Evolutionary conservation across 164 flowering plant genomes (phyloP).

Genomic region (Hamamelis virginiana): DNA sequence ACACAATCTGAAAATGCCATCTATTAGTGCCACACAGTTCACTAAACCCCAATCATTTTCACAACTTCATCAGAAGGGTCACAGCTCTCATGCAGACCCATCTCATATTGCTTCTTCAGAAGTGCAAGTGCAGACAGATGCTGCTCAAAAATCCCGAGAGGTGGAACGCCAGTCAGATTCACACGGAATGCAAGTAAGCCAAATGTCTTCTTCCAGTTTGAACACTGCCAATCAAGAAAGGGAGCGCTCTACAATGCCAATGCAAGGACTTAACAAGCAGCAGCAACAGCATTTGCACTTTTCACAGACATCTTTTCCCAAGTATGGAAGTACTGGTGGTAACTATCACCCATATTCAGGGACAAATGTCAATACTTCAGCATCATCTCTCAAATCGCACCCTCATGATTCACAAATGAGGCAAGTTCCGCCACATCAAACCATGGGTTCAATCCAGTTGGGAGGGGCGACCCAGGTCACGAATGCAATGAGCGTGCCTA

Average conservation of each 20-base stretch:
- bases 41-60: constrained; percentile 32
- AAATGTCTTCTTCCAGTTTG: constrained; percentile 38
- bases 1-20: constrained; percentile 28
- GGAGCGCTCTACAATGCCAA: constrained; percentile 37
- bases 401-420: constrained; percentile 63
- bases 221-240: constrained; percentile 40
- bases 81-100: constrained; percentile 25
- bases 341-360: constrained; percentile 51
- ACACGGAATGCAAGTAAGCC: constrained; percentile 41
- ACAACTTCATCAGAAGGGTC: constrained; percentile 42
- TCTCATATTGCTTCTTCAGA: constrained; percentile 28
- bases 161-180: constrained; percentile 41
- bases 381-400: constrained; percentile 49
- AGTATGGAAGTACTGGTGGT: constrained; percentile 53
- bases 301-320: constrained; percentile 57
- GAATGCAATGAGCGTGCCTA: constrained; percentile 38
- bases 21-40: constrained; percentile 33
- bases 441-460: constrained; percentile 35
- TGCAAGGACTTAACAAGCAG: constrained; percentile 57
- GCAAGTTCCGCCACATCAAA: constrained; percentile 54
- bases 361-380: constrained; percentile 37
- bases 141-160: constrained; percentile 33
- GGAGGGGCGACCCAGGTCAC: constrained; percentile 45
- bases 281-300: constrained; percentile 62
- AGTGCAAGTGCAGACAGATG: constrained; percentile 27